These are phyloP conservation scores for Aspergillus oerlinghausenensis DNA, from an alignment of 2,329 filamentous ascomycete species.

Conservation along the genomic window DNA sequence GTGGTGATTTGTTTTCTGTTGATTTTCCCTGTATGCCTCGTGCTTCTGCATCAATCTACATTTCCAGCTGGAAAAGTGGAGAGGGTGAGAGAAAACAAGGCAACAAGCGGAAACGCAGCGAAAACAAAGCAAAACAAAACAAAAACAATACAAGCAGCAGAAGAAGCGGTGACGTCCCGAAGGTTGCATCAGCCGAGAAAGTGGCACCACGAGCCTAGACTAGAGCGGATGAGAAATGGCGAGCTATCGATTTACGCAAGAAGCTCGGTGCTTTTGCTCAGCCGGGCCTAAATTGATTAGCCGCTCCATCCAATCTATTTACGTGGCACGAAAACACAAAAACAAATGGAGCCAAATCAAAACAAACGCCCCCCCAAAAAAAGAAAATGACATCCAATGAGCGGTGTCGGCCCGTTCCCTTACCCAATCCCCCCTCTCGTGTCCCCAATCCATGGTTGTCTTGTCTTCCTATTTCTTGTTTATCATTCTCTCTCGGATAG, in stretches of 20 bases:
- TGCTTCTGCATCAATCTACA: background rate
- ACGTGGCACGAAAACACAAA: conserved; percentile 23
- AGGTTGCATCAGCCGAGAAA: background rate
- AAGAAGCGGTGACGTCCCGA: background rate
- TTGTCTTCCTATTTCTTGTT: background rate
- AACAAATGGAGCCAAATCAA: conserved; percentile 7
- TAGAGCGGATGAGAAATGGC: background rate
- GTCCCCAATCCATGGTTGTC: background rate
- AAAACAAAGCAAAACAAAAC: background rate
- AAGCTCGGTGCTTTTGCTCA: conserved; percentile 8
- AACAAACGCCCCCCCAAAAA: conserved; percentile 1
- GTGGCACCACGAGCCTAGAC: background rate
- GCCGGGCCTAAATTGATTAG: conserved; percentile 10
- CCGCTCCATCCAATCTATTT: conserved; percentile 1
- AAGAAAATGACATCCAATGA: background rate
- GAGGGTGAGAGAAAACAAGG: background rate
- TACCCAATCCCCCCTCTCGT: background rate
- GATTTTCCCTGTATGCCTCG: background rate
- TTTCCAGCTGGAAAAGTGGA: background rate
- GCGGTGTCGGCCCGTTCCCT: background rate
- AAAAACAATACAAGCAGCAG: background rate
- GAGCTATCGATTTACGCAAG: background rate
- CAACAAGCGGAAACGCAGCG: background rate
- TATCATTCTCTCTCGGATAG: background rate
- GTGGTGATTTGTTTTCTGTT: background rate